phyloP scores from a whole-genome alignment of 495 filamentous ascomycete genomes.

The Aspergillus biplanus region DNA sequence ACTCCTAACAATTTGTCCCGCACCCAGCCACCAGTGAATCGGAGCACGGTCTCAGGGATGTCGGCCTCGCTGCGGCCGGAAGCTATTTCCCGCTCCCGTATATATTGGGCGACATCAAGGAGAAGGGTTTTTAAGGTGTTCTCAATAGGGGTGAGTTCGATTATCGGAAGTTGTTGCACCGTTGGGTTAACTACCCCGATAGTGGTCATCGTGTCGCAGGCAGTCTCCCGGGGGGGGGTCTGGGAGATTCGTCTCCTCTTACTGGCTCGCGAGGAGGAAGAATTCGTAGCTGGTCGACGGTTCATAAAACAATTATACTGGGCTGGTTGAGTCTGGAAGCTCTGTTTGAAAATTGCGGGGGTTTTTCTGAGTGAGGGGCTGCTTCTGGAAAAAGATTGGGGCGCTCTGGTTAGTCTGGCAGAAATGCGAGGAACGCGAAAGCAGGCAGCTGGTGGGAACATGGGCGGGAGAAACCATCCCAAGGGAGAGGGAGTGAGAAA shows the following conservation, averaged over 20 bases:
- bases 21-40: slow-evolving; percentile 98
- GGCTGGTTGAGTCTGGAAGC: neutral
- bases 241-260: slow-evolving; percentile 43
- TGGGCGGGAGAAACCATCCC: slow-evolving; percentile 14
- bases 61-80: slow-evolving; percentile 38
- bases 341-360: neutral
- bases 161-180: slow-evolving; percentile 32
- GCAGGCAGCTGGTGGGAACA: slow-evolving; percentile 15
- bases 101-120: slow-evolving; percentile 72
- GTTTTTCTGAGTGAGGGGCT: slow-evolving; percentile 11
- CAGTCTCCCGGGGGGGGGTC: slow-evolving; percentile 19
- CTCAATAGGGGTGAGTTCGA: slow-evolving; percentile 69
- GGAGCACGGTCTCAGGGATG: slow-evolving; percentile 52
- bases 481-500: slow-evolving; percentile 13
- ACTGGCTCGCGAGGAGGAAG: slow-evolving; percentile 30
- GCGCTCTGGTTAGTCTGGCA: slow-evolving; percentile 6
- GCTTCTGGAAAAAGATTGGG: slow-evolving; percentile 11
- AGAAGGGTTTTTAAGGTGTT: slow-evolving; percentile 69
- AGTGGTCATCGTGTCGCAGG: slow-evolving; percentile 29
- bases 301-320: slow-evolving; percentile 34
- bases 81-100: slow-evolving; percentile 55
- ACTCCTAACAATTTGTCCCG: slow-evolving; percentile 89
- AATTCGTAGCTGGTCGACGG: slow-evolving; percentile 24
- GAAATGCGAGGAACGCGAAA: slow-evolving; percentile 2
- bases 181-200: neutral